Evolutionary conservation across 2,329 filamentous ascomycete species (phyloP).

Genomic region (Aspergillus candidus): DNA sequence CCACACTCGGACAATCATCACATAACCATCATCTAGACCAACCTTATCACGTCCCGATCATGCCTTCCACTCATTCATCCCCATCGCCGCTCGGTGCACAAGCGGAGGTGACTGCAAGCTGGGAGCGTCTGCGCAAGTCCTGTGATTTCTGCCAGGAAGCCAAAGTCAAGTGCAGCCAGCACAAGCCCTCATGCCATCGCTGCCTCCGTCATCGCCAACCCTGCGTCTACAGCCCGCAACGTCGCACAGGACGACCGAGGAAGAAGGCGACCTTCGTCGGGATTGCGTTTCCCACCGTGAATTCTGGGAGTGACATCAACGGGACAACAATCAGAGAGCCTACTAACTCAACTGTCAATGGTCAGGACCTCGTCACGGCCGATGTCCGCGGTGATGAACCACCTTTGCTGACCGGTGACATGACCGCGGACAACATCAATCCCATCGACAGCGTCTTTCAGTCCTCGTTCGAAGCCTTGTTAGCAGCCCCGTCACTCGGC

Average conservation of each 20-base stretch:
- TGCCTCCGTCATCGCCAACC: slow-evolving; percentile 4
- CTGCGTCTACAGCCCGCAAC: slow-evolving; percentile 7
- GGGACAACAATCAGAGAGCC: neutral
- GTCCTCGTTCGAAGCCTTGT: slow-evolving; percentile 1
- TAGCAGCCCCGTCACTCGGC: neutral
- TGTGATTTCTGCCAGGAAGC: slow-evolving; percentile 6
- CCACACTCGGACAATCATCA: neutral
- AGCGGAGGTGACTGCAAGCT: neutral
- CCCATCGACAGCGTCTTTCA: slow-evolving; percentile 1
- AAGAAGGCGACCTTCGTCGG: slow-evolving; percentile 1
- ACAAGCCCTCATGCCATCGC: slow-evolving; percentile 7
- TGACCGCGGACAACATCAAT: neutral
- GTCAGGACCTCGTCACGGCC: slow-evolving; percentile 2
- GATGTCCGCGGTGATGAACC: slow-evolving; percentile 1
- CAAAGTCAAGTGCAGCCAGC: slow-evolving; percentile 9
- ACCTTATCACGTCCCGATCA: neutral
- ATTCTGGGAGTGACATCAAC: neutral
- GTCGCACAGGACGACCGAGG: slow-evolving; percentile 2
- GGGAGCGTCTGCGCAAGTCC: slow-evolving; percentile 3
- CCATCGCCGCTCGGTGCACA: neutral
- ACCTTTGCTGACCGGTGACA: neutral
- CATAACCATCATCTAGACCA: neutral
- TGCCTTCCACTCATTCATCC: slow-evolving; percentile 1
- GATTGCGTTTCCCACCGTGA: neutral
- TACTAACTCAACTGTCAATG: neutral